These are phyloP conservation scores for Escallonia herrerae DNA, from an alignment of 129 eudicot species.

Conservation along the genomic window DNA sequence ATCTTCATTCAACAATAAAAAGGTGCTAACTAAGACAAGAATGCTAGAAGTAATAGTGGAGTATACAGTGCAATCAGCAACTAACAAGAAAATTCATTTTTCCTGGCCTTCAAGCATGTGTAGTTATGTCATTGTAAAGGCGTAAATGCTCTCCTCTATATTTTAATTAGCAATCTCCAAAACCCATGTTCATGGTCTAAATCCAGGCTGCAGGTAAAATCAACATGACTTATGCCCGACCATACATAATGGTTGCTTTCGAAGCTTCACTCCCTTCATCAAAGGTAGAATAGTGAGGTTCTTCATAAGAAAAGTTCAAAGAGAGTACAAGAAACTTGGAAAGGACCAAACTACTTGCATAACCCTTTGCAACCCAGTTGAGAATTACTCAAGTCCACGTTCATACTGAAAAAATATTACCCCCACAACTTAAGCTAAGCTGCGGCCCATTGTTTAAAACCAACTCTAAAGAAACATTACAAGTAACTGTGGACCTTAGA, in stretches of 20 bases:
- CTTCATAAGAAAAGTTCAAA: no score
- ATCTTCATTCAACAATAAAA: conserved; percentile 37
- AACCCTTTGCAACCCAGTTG: no score
- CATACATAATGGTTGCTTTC: background rate
- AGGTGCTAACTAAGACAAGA: conserved; percentile 6
- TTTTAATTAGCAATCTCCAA: background rate
- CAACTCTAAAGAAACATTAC: no score
- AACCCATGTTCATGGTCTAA: background rate
- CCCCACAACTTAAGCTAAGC: no score
- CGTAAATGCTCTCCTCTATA: background rate
- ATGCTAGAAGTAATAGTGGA: conserved; percentile 1
- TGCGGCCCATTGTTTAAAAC: no score
- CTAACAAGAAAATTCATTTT: no score
- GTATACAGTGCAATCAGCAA: no score
- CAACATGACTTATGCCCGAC: background rate
- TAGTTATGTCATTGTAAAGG: background rate
- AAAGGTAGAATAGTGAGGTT: background rate
- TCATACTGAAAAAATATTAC: no score
- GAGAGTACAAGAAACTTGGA: no score
- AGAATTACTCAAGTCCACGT: no score
- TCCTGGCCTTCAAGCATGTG: background rate
- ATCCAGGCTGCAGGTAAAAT: background rate
- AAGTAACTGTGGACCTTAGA: background rate
- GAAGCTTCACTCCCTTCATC: background rate
- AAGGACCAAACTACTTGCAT: no score